A percentile compares a stretch with the other conserved stretches of the same genome.
Evolutionary conservation across 192 early-diverging fungal species (phyloP).

Genomic region (Glomus cerebriforme): DNA sequence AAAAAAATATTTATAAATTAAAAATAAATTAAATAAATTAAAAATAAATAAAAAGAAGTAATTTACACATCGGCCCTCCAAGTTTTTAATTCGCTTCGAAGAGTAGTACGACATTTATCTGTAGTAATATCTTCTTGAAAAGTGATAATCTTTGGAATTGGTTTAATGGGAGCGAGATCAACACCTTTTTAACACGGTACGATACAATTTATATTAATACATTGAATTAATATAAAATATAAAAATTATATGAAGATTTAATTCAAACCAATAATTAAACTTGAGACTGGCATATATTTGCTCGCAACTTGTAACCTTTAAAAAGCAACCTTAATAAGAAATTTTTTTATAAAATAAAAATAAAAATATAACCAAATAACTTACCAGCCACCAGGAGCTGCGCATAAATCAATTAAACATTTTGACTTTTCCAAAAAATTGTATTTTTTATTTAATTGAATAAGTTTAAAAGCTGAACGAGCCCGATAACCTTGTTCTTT

Average conservation of each 20-base stretch:
- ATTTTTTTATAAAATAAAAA: background rate
- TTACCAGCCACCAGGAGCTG: conserved; percentile 96
- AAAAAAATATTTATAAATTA: conserved; percentile 1
- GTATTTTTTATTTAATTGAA: conserved; percentile 99
- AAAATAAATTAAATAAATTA: background rate
- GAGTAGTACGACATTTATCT: conserved; percentile 82
- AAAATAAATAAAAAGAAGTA: background rate
- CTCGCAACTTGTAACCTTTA: conserved; percentile 88
- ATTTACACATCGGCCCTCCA: conserved; percentile 97
- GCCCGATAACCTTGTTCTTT: conserved; percentile 99
- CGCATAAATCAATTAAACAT: conserved; percentile 94
- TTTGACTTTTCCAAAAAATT: conserved; percentile 89
- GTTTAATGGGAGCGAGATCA: conserved; percentile 95
- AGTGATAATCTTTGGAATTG: conserved; percentile 93
- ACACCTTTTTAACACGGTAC: conserved; percentile 51
- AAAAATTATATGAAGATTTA: background rate
- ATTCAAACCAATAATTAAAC: conserved; percentile 78
- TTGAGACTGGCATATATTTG: conserved; percentile 98
- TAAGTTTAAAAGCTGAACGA: conserved; percentile 98
- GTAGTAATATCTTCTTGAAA: conserved; percentile 97
- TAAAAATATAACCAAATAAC: conserved; percentile 27
- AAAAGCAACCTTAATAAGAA: background rate
- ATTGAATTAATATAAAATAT: background rate
- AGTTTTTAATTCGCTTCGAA: conserved; percentile 90
- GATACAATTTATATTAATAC: background rate